These are phyloP conservation scores for Sporothrix schenckii DNA, from an alignment of 2,329 filamentous ascomycete species.

Conservation along the genomic window DNA sequence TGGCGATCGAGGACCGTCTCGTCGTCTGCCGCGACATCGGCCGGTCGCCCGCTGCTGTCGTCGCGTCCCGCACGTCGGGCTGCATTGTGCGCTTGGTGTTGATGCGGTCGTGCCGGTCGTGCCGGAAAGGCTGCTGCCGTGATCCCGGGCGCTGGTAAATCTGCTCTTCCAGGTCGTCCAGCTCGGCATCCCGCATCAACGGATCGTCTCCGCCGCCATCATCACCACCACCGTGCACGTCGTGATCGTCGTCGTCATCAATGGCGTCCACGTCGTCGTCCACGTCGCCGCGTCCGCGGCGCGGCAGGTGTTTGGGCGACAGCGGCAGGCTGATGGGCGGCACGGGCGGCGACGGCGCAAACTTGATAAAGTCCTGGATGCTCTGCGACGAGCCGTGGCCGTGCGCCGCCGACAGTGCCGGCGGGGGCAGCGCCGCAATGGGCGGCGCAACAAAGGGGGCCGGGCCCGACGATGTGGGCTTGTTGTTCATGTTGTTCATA, in stretches of 20 bases:
- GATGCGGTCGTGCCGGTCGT: background rate
- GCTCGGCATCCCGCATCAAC: background rate
- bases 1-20: too few relatives aligned
- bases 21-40: constrained; percentile 5
- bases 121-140: background rate
- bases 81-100: constrained; percentile 12
- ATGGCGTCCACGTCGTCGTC: too few relatives aligned
- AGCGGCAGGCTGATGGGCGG: constrained; percentile 33
- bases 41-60: background rate
- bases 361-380: constrained; percentile 36
- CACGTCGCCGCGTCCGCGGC: background rate
- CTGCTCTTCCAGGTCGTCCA: constrained; percentile 25
- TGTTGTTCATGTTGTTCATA: background rate
- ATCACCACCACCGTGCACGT: background rate
- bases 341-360: constrained; percentile 34
- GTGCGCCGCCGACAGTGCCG: background rate
- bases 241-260: background rate
- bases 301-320: constrained; percentile 23
- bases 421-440: constrained; percentile 23
- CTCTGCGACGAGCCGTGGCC: constrained; percentile 24
- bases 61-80: background rate
- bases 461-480: background rate
- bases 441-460: constrained; percentile 20
- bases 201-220: background rate
- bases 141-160: constrained; percentile 22